phyloP scores from a whole-genome alignment of 2,329 filamentous ascomycete species.

The Penicillium expansum region DNA sequence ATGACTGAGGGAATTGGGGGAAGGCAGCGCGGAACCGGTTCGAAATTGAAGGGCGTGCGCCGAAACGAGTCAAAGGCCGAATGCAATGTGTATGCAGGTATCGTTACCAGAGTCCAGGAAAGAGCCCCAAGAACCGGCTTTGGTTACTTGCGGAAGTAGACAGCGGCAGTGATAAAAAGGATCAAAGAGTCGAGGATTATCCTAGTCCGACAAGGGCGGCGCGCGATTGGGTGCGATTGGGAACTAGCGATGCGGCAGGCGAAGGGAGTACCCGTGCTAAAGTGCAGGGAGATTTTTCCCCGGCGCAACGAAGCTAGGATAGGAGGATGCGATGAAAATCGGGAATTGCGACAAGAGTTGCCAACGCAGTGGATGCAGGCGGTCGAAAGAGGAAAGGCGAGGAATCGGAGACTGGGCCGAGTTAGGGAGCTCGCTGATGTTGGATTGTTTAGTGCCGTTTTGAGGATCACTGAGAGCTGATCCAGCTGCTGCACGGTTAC shows the following conservation, averaged over 20 bases:
- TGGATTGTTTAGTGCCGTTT: constrained; percentile 29
- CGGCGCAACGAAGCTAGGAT: constrained; percentile 17
- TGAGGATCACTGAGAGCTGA: constrained; percentile 25
- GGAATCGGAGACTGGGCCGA: constrained; percentile 33
- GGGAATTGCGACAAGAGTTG: constrained; percentile 34
- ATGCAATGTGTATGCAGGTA: constrained; percentile 27
- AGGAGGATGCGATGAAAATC: constrained; percentile 27
- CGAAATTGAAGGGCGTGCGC: constrained; percentile 16
- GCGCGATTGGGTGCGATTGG: constrained; percentile 18
- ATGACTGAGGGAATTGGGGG: constrained; percentile 17
- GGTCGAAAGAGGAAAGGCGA: constrained; percentile 36
- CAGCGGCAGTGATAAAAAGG: constrained; percentile 10
- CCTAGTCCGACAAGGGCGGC: constrained; percentile 2
- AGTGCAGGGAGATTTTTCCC: constrained; percentile 18
- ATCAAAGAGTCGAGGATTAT: constrained; percentile 13
- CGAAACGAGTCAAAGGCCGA: constrained; percentile 26
- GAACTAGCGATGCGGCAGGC: constrained; percentile 21
- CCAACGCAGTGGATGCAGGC: constrained; percentile 38
- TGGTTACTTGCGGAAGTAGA: constrained; percentile 20
- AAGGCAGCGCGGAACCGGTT: constrained; percentile 15
- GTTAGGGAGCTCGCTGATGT: constrained; percentile 24
- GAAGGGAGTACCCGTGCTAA: constrained; percentile 26
- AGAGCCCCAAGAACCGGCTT: constrained; percentile 22
- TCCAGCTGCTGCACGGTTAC: constrained; percentile 37
- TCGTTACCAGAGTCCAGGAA: constrained; percentile 15